Percentiles rank a stretch among this genome's conserved stretches.
Conservation (phyloP, 129 eudicot genomes). For the Escallonia herrerae region DNA sequence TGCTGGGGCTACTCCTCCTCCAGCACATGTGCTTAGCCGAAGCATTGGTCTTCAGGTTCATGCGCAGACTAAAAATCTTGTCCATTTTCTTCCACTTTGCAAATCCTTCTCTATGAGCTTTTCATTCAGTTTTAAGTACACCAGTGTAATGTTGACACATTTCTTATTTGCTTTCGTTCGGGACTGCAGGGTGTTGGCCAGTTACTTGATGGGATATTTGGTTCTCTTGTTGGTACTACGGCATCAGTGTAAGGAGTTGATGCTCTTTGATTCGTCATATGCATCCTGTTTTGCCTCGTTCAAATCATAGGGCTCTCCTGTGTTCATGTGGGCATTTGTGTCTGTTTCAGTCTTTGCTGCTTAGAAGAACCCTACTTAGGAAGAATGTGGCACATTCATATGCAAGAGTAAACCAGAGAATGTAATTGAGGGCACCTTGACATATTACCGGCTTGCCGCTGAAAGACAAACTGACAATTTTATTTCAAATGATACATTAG, state of each 20-base stretch:
- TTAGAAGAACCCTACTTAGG: too few relatives aligned
- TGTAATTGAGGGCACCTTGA: too few relatives aligned
- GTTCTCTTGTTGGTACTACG: slow-evolving; percentile 69
- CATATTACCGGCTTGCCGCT: too few relatives aligned
- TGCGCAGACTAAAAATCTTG: slow-evolving; percentile 1
- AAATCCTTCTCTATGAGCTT: not conserved
- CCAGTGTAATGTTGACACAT: too few relatives aligned
- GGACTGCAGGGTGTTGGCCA: slow-evolving; percentile 71
- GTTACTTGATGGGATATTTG: slow-evolving; percentile 76
- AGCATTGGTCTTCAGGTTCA: slow-evolving; percentile 91
- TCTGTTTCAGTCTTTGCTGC: too few relatives aligned
- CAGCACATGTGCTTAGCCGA: slow-evolving; percentile 77
- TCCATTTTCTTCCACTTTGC: not conserved
- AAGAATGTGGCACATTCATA: too few relatives aligned
- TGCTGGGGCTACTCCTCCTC: slow-evolving; percentile 94
- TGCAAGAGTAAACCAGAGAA: too few relatives aligned
- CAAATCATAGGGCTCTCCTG: too few relatives aligned
- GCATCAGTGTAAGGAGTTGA: slow-evolving; percentile 76
- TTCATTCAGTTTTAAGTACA: too few relatives aligned
- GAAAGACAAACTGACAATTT: too few relatives aligned
- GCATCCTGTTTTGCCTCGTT: not conserved
- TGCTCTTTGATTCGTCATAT: not conserved
- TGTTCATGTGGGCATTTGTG: too few relatives aligned
- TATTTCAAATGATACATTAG: too few relatives aligned
- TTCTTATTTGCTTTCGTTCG: not conserved